Base-by-base conservation (phyloP, 1,139 yeast genomes). In the Chernovozyma sophiae-reginae region DNA sequence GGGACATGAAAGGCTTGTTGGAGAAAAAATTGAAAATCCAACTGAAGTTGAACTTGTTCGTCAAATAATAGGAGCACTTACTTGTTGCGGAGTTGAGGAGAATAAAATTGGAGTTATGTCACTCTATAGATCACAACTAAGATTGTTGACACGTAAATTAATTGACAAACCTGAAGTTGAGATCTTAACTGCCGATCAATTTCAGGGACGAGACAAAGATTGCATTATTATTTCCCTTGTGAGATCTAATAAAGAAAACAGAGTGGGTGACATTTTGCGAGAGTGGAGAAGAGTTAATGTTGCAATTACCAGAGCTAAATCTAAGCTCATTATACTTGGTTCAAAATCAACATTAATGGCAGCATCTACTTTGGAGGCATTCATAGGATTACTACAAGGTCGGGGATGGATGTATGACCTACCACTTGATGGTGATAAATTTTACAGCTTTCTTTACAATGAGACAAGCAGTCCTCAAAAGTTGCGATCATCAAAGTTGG, bases 251-350 rank as follows among this genome's bases (percentile, higher is more conserved):
- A 64, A 66, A 2, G 74, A 75, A n/a, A 67, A 71, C 12, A 71
- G 68, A 37, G 79, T 85, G 1, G 97, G 98, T 1, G 86, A 85
- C 30, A 65, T 92, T 36, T 62, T 92, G 29, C 78, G 75, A 43
- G 98, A 92, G 51, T 84, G 97, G 92, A 70, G 97, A 46, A 72
- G 98, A 44, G 74, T 94, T 35, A 92, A 92, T 58, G 98, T 94
- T 28, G 95, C 97, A 0, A 80, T 94, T 51, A 92, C 98, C 0
- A 70, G 99, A 43, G 94, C 98, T 0, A 82, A 79, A 55, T 73
- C 84, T 13, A 94, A 94, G 58, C 72, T 94, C 34, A 74, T 94
- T 19, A 75, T 92, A 14, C 62, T 92, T 31, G 98, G 98, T 0
- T 86, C 96, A 2, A 70, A 70, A 38, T 62, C 66, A 8, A 85